Conservation (phyloP, 140 eudicot genomes). For the Cichorium intybus region DNA sequence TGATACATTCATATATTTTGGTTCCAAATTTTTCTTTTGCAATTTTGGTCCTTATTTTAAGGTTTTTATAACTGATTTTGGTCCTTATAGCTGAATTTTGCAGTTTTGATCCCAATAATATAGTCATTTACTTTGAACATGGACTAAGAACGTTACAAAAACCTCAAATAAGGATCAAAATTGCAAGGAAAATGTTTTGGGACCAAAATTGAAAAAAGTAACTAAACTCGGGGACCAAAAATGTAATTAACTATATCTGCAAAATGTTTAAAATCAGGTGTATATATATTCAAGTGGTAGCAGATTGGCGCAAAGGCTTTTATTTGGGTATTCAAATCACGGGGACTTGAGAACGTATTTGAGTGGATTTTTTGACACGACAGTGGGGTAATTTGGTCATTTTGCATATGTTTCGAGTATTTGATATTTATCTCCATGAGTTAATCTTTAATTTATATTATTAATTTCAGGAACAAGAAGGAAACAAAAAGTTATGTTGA, state of each 20-base stretch:
- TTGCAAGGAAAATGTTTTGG: background rate
- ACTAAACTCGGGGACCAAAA: background rate
- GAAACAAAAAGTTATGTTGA: slow-evolving; percentile 80
- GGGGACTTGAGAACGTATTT: slow-evolving; percentile 87
- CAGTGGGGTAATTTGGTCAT: slow-evolving; percentile 65
- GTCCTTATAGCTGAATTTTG: too few species aligned
- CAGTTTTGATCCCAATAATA: too few species aligned
- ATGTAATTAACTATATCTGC: background rate
- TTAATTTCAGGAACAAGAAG: slow-evolving; percentile 60
- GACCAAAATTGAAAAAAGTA: background rate
- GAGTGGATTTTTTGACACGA: slow-evolving; percentile 81
- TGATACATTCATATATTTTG: background rate
- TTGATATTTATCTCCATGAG: background rate
- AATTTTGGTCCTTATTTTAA: background rate
- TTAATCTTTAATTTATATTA: background rate
- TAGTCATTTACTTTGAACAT: too few species aligned
- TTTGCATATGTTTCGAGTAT: background rate
- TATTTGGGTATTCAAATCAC: slow-evolving; percentile 78
- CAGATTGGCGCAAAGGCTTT: slow-evolving; percentile 89
- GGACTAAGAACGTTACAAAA: too few species aligned
- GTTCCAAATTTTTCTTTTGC: background rate
- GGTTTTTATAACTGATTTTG: too few species aligned
- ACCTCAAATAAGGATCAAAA: too few species aligned
- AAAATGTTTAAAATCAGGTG: slow-evolving; percentile 52
- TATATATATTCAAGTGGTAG: slow-evolving; percentile 98